Percentiles rank a stretch among this genome's conserved stretches.
Evolutionary conservation across 305 asterid species (phyloP).

Genomic region (Fraxinus sp.): DNA sequence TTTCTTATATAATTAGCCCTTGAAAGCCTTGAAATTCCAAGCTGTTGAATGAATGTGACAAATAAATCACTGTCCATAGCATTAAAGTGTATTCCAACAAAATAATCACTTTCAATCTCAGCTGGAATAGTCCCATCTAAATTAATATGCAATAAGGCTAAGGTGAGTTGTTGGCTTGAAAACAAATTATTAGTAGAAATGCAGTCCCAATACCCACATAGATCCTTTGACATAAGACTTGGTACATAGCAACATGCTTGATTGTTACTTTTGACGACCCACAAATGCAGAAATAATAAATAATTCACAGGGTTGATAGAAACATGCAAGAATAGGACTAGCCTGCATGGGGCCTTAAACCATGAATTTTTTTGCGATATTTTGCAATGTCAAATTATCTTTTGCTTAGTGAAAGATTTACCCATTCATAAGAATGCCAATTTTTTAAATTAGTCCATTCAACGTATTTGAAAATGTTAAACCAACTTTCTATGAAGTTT

Average conservation of each 20-base stretch:
- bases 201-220: not conserved
- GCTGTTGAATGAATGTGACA: constrained; percentile 6
- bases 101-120: constrained; percentile 42
- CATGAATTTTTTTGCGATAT: constrained; percentile 15
- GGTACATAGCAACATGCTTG: constrained; percentile 36
- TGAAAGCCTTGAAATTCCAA: not conserved
- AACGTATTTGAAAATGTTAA: not conserved
- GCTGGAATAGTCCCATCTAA: constrained; percentile 51
- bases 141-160: not conserved
- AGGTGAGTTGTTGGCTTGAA: constrained; percentile 17
- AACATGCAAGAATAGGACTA: constrained; percentile 33
- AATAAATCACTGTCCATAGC: not conserved
- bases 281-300: constrained; percentile 30
- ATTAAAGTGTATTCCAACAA: constrained; percentile 27
- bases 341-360: constrained; percentile 38
- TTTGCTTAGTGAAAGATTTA: not conserved
- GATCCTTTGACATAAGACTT: constrained; percentile 28
- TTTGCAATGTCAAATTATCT: constrained; percentile 23
- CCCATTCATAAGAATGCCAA: not conserved
- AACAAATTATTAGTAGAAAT: not conserved
- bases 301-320: constrained; percentile 32
- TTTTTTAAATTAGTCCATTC: not conserved
- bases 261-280: constrained; percentile 37
- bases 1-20: not conserved
- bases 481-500: not conserved